Base-by-base conservation (phyloP, 441 rosid genomes). In the Jatropha podagrica region DNA sequence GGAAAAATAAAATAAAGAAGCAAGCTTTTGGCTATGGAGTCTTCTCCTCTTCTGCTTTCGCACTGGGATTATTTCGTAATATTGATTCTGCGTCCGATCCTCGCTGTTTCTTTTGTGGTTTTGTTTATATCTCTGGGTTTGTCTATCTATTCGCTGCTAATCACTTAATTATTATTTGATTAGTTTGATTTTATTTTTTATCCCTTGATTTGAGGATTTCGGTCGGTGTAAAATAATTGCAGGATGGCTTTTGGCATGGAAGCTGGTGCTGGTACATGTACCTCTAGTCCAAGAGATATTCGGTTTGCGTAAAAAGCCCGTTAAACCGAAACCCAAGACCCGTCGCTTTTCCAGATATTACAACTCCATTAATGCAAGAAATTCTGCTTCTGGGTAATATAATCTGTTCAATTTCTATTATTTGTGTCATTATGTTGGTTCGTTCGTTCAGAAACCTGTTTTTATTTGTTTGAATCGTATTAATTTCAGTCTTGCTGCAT, bases 201-300 rank as follows among this genome's bases (percentile, higher is more conserved):
- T 12, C 32, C 0, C 7, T 9, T 48, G 23, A 60, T 40, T 65
- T 48, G 48, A 60, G 61, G 44, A 32, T 44, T 72, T 32, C 9
- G 26, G 46, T 48, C 18, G n/a, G 46, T 17, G 7, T 7, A 49
- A 41, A 38, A n/a, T 12, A 55, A 58, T 69, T 78, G 64, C 79
- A 92, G 98, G 97, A 49, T 94, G 95, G 98, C 67, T 75, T 69
- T 75, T 91, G 83, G 96, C 98, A 26, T 94, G 96, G 96, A 92
- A 92, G 86, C 80, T 91, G 18, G 91, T 92, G 69, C 84, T 94
- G 79, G 91, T 88, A 40, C 97, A 94, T 69, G 97, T 90, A 27
- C 97, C 97, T 75, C 67, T 91, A 58, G 91, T 91, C 27, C 96
- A 92, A 83, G 98, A 94, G 81, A 87, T 91, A 42, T 92, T 88